Evolutionary conservation across 2,329 filamentous ascomycete genomes (phyloP), one percentile per base, ranked within the genome.

Genomic region (Camillea tinctor): DNA sequence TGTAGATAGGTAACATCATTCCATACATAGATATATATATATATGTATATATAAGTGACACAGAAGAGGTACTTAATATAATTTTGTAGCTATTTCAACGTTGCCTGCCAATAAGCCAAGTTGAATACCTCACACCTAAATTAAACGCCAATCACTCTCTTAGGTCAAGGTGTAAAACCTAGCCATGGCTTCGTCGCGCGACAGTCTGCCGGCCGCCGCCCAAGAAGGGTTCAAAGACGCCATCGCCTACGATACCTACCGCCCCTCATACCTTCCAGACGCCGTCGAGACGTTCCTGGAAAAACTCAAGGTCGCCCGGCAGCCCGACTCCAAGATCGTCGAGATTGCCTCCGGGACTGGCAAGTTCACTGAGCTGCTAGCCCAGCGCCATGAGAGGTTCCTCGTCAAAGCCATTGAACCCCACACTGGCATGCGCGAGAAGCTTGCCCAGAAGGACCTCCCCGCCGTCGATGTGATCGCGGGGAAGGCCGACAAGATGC

Each of bases 261-360:
- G 90, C 15, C 90, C 90, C 1, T 84, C 85, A 0, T 92, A 92
- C 72, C 81, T 85, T 1, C 65, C 79, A 1, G 79, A 81, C 58
- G 84, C 85, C 4, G 83, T 90, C 15, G 76, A 84, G 20, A 73
- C 76, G 40, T 81, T 93, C 19, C 80, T 93, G 3, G 66, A 71
- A 17, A 77, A 80, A 54, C 76, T 89, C n/a, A 74, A 77, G 5
- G 72, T 91, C 8, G 74, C 78, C 24, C 79, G 77, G 23, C 68
- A 78, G 19, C 55, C 74, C 6, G 75, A 77, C 52, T 81, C 81
- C 15, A 80, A 74, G 51, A 74, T 91, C 49, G 72, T 90, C 22
- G 88, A 91, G 70, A 77, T 91, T 19, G 88, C 83, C 1, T 86
- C 87, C 2, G 88, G 88, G 0, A 90, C 88, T 0, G 89, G 89